Percentiles rank a stretch among this genome's conserved stretches.
Conservation (phyloP, 2,329 filamentous ascomycete genomes). For the Monosporascus sp. region DNA sequence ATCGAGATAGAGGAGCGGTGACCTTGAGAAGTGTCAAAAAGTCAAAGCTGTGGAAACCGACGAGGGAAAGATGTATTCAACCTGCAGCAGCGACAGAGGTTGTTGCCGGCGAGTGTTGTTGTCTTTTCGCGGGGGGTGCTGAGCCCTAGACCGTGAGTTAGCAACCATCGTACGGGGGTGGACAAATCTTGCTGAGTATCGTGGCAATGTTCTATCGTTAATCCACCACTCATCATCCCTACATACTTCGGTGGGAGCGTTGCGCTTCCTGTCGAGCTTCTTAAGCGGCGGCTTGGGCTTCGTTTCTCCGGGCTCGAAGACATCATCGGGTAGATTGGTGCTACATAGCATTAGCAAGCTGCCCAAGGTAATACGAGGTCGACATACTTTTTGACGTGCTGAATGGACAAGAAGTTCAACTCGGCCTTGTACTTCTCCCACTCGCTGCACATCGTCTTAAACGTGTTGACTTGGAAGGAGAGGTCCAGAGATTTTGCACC, state of each 20-base stretch:
- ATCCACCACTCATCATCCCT: constrained; percentile 18
- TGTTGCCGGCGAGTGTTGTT: constrained; percentile 18
- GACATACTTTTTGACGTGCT: constrained; percentile 79
- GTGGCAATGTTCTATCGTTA: constrained; percentile 15
- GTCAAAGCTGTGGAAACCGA: neutral
- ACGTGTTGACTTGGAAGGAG: constrained; percentile 76
- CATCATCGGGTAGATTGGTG: constrained; percentile 81
- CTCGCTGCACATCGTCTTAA: constrained; percentile 73
- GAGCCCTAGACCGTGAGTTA: constrained; percentile 22
- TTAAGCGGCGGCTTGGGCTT: constrained; percentile 56
- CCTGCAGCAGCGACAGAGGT: constrained; percentile 22
- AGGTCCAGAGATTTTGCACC: constrained; percentile 69
- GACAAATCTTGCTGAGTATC: constrained; percentile 11
- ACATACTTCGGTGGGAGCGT: constrained; percentile 34
- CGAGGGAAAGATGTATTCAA: constrained; percentile 12
- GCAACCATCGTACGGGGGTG: constrained; percentile 11
- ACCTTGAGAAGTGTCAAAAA: neutral
- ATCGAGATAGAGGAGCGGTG: neutral
- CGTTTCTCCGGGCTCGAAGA: constrained; percentile 76
- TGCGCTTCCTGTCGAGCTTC: constrained; percentile 45
- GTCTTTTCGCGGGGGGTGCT: constrained; percentile 28
- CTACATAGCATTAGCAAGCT: constrained; percentile 40
- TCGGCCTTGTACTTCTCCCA: constrained; percentile 72
- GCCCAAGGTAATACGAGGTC: constrained; percentile 2
- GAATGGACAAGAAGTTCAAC: constrained; percentile 73